Evolutionary conservation across 129 eudicot genomes (phyloP), one percentile per base, ranked within the genome.

Genomic region (Saposhnikovia divaricata): DNA sequence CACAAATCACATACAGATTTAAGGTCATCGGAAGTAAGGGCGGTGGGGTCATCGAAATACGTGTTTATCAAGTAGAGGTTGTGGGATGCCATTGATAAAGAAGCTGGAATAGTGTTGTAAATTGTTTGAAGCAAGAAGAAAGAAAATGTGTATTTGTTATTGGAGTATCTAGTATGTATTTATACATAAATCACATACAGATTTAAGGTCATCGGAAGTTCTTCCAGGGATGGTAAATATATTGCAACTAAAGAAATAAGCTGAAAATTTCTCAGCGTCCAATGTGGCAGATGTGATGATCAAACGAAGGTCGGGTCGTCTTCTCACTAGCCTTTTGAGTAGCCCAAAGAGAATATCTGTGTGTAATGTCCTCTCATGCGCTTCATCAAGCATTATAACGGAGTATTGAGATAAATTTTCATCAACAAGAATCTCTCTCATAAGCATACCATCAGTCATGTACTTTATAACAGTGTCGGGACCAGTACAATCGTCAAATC

Each of bases 361-460:
- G 85, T 88, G 85, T 71, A 40, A 3, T 15, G 98, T 93, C 84
- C 98, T 89, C 86, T 91, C 98, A 50, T 91, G 97, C 10, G 97
- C 96, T 87, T 93, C 98, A 81, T 40, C 98, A 74, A 89, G 93
- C 98, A 93, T 93, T 53, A 93, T 79, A 27, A 91, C 91, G 2
- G 93, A 93, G 81, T 93, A 91, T 63, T 91, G 94, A 27, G 93
- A 84, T n/a, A 91, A 80, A 76, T 87, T 80, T 25, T 93, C 92
- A 53, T 90, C 93, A 25, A 89, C 81, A 61, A 89, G 78, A 39
- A 91, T 86, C 78, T 89, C 91, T 66, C 89, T 87, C 74, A 89
- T 74, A 78, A 93, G 91, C 98, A 91, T 93, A 78, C 98, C 97
- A 77, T 93, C 97, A 5, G 98, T 93, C 97, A 93, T 93, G 76